Percentiles rank a stretch among this genome's conserved stretches.
These are phyloP conservation scores for Mycena vulgaris DNA, from an alignment of 768 basidiomycete genomes.

Conservation along the genomic window DNA sequence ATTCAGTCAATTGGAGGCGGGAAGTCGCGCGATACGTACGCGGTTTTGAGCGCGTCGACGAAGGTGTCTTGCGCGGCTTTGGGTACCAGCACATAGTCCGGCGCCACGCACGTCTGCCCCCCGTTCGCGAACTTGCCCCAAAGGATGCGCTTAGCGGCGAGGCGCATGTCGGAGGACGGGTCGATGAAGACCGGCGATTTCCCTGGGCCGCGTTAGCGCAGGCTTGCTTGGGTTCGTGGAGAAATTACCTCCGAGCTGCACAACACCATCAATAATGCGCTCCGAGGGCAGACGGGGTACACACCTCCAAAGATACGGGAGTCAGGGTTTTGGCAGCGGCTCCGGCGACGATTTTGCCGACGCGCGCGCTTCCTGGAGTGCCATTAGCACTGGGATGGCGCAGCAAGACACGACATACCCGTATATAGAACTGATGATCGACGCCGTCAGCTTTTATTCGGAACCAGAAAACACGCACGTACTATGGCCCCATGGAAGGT, in stretches of 20 bases:
- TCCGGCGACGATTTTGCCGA: slow-evolving; percentile 76
- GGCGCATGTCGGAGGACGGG: slow-evolving; percentile 74
- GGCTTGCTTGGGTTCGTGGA: neutral
- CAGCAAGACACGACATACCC: slow-evolving; percentile 52
- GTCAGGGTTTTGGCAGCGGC: slow-evolving; percentile 87
- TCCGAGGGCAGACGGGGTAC: neutral
- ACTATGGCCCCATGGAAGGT: slow-evolving; percentile 77
- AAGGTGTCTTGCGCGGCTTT: slow-evolving; percentile 61
- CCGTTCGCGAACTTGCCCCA: slow-evolving; percentile 89
- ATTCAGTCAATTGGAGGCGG: neutral
- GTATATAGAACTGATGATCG: slow-evolving; percentile 71
- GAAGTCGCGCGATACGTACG: slow-evolving; percentile 46
- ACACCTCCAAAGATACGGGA: slow-evolving; percentile 68
- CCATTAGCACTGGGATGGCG: neutral
- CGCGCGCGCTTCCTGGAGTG: slow-evolving; percentile 63
- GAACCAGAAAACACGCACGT: slow-evolving; percentile 35
- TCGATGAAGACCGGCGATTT: slow-evolving; percentile 86
- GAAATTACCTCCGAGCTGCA: slow-evolving; percentile 63
- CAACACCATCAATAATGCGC: neutral
- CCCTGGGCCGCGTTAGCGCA: slow-evolving; percentile 49
- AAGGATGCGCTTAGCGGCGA: slow-evolving; percentile 78
- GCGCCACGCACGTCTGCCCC: slow-evolving; percentile 83
- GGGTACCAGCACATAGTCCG: slow-evolving; percentile 69
- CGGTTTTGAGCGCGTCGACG: slow-evolving; percentile 59
- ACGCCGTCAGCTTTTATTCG: slow-evolving; percentile 1